phyloP scores from a whole-genome alignment of 2,329 filamentous ascomycete species.

The Botrytis fragariae region DNA sequence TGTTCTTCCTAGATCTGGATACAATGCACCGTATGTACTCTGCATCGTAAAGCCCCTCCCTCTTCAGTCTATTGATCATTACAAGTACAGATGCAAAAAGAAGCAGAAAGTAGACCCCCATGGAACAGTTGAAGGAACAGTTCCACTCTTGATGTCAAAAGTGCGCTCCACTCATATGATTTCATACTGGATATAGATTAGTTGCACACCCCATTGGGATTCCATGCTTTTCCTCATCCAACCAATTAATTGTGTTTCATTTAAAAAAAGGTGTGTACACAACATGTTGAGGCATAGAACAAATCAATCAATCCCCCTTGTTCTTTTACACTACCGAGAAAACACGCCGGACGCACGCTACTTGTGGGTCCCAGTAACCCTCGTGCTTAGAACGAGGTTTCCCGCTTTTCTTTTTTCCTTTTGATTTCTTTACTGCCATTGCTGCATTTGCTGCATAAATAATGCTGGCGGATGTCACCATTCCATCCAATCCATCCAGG shows the following conservation, averaged over 20 bases:
- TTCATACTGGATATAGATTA: background rate
- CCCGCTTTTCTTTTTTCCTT: background rate
- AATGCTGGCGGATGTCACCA: background rate
- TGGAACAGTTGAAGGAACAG: background rate
- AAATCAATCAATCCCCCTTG: background rate
- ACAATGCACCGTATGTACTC: background rate
- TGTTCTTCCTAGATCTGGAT: background rate
- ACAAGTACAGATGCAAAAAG: background rate
- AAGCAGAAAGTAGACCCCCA: background rate
- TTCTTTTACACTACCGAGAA: constrained; percentile 12
- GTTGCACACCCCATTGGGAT: background rate
- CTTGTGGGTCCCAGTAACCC: background rate
- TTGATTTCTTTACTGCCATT: background rate
- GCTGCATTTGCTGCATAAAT: background rate
- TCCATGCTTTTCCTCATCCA: background rate
- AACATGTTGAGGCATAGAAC: background rate
- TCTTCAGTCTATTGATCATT: background rate
- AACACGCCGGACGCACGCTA: constrained; percentile 9
- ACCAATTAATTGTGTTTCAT: background rate
- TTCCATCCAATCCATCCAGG: background rate
- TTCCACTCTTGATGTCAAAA: background rate
- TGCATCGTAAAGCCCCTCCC: background rate
- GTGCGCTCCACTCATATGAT: background rate
- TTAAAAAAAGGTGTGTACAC: background rate
- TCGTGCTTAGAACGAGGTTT: background rate